Evolutionary conservation across 1,139 yeast genomes (phyloP), one percentile per base, ranked within the genome.

Genomic region (Hemisphaericaspora xylofermentans): DNA sequence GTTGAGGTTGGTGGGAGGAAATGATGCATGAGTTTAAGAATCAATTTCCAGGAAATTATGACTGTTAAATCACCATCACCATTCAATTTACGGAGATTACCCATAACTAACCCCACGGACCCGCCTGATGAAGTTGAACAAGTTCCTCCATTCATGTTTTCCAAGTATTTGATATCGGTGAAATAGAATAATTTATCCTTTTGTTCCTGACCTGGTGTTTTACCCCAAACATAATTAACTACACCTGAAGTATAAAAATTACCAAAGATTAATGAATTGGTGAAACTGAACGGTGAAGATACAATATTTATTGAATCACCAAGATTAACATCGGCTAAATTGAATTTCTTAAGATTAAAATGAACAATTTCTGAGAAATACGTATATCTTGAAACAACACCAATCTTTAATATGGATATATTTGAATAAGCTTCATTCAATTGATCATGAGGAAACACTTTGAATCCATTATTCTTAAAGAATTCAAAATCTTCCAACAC

Each of bases 61-160:
- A 75, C 56, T 16, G 75, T 56, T 43, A 83, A 56, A 25, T 80
- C 82, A 1, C 89, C 88, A 48, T 82, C 85, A 6, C 86, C 86
- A 46, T 77, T 74, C 10, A 45, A 38, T 53, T 80, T 80, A 14
- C 64, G 53, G 17, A 82, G 46, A 38, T 64, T 62, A 0, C 88
- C 86, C 42, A 72, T 58, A 0, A 83, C 72, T 28, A 84, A 52
- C 0, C 89, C 91, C 8, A 31, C 21, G 19, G 34, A 31, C 15
- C 21, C 34, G 15, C 34, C 34, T 5, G 19, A 18, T 4, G 19
- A 8, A n/a, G 14, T 18, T 3, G 78, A 39, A 0, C 71, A 57
- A 4, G 42, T 36, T 0, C 82, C 85, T 1, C 89, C 89, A n/a
- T 71, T 68, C 76, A 79, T 79, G 46, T 84, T 83, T 37, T 82